Evolutionary conservation across 805 yeast genomes (phyloP), one percentile per base, ranked within the genome.

Genomic region (Starmera amethionina): DNA sequence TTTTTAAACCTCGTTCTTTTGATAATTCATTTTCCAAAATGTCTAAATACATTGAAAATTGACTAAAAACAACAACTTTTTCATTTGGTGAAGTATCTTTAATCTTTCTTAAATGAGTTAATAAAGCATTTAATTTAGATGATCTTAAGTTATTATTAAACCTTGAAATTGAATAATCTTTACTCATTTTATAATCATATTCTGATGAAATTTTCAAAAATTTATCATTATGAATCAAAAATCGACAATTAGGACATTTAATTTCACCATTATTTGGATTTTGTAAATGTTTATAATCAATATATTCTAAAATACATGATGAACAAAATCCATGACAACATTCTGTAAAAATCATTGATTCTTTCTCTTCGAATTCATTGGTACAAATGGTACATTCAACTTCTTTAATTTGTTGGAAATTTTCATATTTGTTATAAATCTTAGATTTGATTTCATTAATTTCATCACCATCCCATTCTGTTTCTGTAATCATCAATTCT

Each of bases 311-410:
- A 22, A 89, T 51, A 58, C 97, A 90, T 16, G 64, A 67, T 30
- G 79, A 62, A 56, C 97, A 90, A 46, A 79, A 87, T 35, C 77
- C 61, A 59, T 90, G 97, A 27, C 83, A 81, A 62, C 97, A 90
- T 31, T 77, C 78, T 0, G 89, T 76, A 11, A 90, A 69, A 0
- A 79, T 68, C 34, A 75, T 66, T 30, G 66, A 62, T 27, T 76
- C 75, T 1, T 68, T 61, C 3, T 69, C 48, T 14, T 85, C 79
- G 0, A 86, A 80, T 25, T 75, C 75, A 2, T 78, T 72, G 0
- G 87, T 78, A 58, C 97, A 90, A 19, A 89, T 85, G 0, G 95
- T 78, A 51, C 97, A 89, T 58, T 88, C 96, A 2, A 75, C 57
- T 10, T 69, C 70, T 22, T 22, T 22, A 22, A 22, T 22, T 8